These are phyloP conservation scores for Fonsecaea multimorphosa DNA, from an alignment of 2,329 filamentous ascomycete species.

Conservation along the genomic window DNA sequence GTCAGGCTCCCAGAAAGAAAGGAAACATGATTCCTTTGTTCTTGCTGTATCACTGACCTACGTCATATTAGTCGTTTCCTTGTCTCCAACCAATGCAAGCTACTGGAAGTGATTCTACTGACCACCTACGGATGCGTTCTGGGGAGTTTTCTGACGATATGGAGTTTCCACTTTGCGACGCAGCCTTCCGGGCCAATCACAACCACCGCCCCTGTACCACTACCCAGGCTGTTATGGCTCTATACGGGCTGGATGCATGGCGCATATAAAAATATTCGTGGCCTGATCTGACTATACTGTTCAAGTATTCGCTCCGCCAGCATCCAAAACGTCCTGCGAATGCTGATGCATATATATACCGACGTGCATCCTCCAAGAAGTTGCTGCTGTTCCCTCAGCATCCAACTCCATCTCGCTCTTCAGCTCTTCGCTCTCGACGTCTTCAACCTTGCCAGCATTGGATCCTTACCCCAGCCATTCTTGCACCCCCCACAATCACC, in stretches of 20 bases:
- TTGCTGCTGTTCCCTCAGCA: neutral
- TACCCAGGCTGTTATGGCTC: slow-evolving; percentile 6
- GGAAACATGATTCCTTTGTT: slow-evolving; percentile 7
- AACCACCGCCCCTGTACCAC: neutral
- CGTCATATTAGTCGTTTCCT: slow-evolving; percentile 7
- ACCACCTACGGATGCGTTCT: neutral
- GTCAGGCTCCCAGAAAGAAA: slow-evolving; percentile 6
- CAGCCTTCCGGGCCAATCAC: slow-evolving; percentile 23
- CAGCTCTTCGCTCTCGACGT: neutral
- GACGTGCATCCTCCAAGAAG: neutral
- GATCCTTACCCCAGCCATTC: neutral
- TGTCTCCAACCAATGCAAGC: slow-evolving; percentile 7
- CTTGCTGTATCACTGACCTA: slow-evolving; percentile 12
- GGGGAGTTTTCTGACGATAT: slow-evolving; percentile 3
- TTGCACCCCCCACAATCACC: neutral
- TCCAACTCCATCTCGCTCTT: neutral
- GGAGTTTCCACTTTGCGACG: slow-evolving; percentile 4
- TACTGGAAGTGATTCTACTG: neutral
- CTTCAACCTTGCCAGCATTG: neutral
- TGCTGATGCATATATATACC: slow-evolving; percentile 15
- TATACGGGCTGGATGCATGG: neutral
- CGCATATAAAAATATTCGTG: slow-evolving; percentile 18
- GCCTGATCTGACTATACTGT: slow-evolving; percentile 20
- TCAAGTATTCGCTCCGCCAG: slow-evolving; percentile 2
- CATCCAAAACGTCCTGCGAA: neutral